phyloP scores from a whole-genome alignment of 305 asterid genomes.

The Solanum aculeatissimum region DNA sequence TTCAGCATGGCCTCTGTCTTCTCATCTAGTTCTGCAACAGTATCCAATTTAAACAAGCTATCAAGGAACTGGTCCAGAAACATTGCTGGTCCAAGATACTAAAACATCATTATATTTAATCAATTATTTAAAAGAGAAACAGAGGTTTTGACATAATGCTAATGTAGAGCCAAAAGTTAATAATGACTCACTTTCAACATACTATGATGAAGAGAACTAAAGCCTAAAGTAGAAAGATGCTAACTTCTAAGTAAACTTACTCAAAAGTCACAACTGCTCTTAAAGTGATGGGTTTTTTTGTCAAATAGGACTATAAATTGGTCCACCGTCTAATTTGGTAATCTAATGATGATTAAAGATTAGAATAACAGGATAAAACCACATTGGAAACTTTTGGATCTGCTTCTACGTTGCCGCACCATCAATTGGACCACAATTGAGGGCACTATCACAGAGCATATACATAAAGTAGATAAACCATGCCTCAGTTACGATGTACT shows the following conservation, averaged over 20 bases:
- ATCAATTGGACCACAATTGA: background rate
- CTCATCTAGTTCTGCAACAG: slow-evolving; percentile 54
- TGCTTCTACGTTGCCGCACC: background rate
- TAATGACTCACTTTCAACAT: background rate
- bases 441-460: background rate
- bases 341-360: background rate
- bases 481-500: background rate
- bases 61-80: background rate
- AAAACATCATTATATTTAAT: background rate
- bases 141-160: background rate
- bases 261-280: background rate
- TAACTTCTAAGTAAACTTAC: background rate
- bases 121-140: background rate
- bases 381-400: background rate
- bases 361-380: background rate
- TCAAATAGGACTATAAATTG: background rate
- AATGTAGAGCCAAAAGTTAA: background rate
- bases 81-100: background rate
- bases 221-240: background rate
- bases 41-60: background rate
- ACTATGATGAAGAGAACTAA: background rate
- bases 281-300: background rate
- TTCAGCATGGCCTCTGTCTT: slow-evolving; percentile 64
- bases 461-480: background rate
- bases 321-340: background rate